Percentiles rank a stretch among this genome's conserved stretches.
Conservation (phyloP, 345 rosid genomes). For the Garcia nutans region DNA sequence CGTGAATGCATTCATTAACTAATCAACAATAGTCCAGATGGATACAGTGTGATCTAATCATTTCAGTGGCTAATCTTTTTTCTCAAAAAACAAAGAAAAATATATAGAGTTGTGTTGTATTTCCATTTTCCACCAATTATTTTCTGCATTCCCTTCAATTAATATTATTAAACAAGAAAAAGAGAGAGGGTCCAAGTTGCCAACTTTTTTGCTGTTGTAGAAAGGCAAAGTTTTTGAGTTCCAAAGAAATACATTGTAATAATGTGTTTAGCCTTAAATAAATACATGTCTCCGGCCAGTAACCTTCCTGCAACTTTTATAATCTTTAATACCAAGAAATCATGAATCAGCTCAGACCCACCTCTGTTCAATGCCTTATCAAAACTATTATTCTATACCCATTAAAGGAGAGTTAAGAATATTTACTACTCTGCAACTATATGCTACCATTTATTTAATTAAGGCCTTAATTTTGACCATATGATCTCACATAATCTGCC, state of each 20-base stretch:
- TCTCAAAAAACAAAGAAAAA: not conserved
- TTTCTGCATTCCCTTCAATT: conserved; percentile 12
- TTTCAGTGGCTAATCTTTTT: conserved; percentile 11
- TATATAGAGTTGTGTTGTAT: not conserved
- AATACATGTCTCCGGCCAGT: not conserved
- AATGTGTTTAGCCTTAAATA: conserved; percentile 15
- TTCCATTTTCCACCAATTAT: conserved; percentile 24
- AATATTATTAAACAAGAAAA: not conserved
- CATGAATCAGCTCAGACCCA: conserved; percentile 28
- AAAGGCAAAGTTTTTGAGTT: conserved; percentile 15
- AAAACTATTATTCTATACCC: conserved; percentile 21
- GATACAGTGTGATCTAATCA: conserved; percentile 15
- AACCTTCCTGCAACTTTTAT: conserved; percentile 18
- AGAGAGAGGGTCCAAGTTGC: conserved; percentile 28
- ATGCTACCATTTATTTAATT: conserved; percentile 3
- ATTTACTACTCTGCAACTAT: not conserved
- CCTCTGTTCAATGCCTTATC: conserved; percentile 18
- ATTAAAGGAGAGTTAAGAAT: conserved; percentile 16
- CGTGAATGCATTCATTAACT: too few species aligned
- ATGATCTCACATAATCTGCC: not conserved
- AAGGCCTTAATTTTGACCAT: not conserved
- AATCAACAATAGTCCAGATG: not conserved
- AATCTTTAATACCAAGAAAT: conserved; percentile 29
- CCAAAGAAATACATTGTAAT: conserved; percentile 15
- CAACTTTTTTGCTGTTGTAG: conserved; percentile 29